A percentile compares a stretch with the other conserved stretches of the same genome.
These are phyloP conservation scores for Saccharomyces hybrid DNA, from an alignment of 1,139 yeast species.

Conservation along the genomic window DNA sequence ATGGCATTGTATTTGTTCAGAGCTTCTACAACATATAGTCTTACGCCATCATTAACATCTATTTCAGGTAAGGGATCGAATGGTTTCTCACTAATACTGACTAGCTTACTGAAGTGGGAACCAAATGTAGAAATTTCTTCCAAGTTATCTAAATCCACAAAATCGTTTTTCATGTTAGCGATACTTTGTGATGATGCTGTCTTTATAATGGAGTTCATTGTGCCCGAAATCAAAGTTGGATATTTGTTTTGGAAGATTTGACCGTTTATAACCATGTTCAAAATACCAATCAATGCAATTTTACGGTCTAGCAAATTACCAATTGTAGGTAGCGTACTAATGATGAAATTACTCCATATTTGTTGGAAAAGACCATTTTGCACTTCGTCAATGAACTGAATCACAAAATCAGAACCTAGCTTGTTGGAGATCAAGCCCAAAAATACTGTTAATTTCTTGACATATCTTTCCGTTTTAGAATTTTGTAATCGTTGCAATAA, in stretches of 20 bases:
- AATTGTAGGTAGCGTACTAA: slow-evolving; percentile 60
- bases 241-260: slow-evolving; percentile 39
- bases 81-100: slow-evolving; percentile 50
- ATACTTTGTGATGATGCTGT: slow-evolving; percentile 36
- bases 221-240: slow-evolving; percentile 39
- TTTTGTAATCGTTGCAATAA: slow-evolving; percentile 73
- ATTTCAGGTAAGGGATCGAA: slow-evolving; percentile 63
- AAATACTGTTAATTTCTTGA: slow-evolving; percentile 66
- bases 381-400: slow-evolving; percentile 37
- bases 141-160: slow-evolving; percentile 35
- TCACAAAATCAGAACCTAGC: slow-evolving; percentile 37
- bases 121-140: slow-evolving; percentile 59
- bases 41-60: slow-evolving; percentile 34
- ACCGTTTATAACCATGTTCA: slow-evolving; percentile 40
- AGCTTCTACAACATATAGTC: slow-evolving; percentile 34
- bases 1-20: slow-evolving; percentile 28
- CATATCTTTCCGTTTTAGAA: slow-evolving; percentile 75
- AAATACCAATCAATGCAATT: slow-evolving; percentile 65
- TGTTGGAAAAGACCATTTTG: slow-evolving; percentile 48
- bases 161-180: slow-evolving; percentile 30
- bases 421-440: slow-evolving; percentile 42
- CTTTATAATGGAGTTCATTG: slow-evolving; percentile 47
- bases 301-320: slow-evolving; percentile 70
- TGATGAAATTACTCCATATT: slow-evolving; percentile 53
- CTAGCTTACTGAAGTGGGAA: slow-evolving; percentile 68